Evolutionary conservation across 306 rosid species (phyloP), one percentile per base, ranked within the genome.

Genomic region (Biancaea sappan): DNA sequence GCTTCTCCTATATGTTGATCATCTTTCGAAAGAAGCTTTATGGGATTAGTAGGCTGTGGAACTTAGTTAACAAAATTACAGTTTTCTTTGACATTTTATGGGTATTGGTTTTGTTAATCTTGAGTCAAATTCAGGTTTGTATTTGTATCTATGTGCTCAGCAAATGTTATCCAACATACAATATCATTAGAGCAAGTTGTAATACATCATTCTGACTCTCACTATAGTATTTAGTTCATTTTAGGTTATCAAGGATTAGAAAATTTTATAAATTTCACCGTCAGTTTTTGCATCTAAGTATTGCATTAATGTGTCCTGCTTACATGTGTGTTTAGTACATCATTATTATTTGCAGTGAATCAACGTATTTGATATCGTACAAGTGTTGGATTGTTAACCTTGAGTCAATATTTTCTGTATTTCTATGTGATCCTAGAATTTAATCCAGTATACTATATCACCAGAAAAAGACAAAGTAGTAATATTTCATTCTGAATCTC

Each of bases 1-100:
- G 18, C 61, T 68, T 68, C 52, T 59, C 53, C 25, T 40, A 63
- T 72, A 35, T 58, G 13, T 35, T 48, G 47, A 34, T 57, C 37
- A 2, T 73, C 63, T 73, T 32, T 19, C 26, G 28, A 28, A 35
- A 43, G 56, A 46, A 67, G 43, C 41, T 24, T 48, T n/a, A 67
- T 16, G 15, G 25, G 25, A 26, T 6, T 64, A 21, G 14, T 28
- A 26, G 43, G 15, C n/a, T 16, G 16, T 46, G 29, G 28, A 47
- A 47, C 18, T 67, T 18, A 32, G 12, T 15, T 22, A 31, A 14
- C 9, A 24, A 1, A 6, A 2, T 16, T 22, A 9, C 40, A 44
- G 58, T 26, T 26, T 13, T 19, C 46, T 46, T 46, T 46, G 72
- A 29, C 38, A 22, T 71, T 62, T 48, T 26, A 41, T 13, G 9